These are phyloP conservation scores for Tuber aestivum DNA, from an alignment of 495 filamentous ascomycete genomes.

Conservation along the genomic window DNA sequence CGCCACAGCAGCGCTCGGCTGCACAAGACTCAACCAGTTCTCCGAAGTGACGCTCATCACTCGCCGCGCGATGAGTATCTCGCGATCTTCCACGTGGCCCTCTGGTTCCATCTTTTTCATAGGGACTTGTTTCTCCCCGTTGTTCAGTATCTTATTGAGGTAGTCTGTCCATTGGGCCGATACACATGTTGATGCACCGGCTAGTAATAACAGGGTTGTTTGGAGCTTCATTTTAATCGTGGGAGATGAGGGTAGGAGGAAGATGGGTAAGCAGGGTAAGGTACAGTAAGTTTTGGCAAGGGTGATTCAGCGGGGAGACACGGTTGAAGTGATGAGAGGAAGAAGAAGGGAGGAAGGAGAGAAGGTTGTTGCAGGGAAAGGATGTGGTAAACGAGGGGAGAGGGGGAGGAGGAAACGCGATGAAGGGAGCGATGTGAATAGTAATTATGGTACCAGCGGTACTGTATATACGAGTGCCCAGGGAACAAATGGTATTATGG, in stretches of 20 bases:
- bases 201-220: slow-evolving; percentile 20
- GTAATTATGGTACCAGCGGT: background rate
- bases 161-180: slow-evolving; percentile 34
- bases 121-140: slow-evolving; percentile 16
- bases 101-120: slow-evolving; percentile 8
- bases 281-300: background rate
- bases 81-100: slow-evolving; percentile 17
- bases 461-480: background rate
- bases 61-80: slow-evolving; percentile 25
- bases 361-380: background rate
- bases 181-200: slow-evolving; percentile 18
- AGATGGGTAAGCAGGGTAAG: slow-evolving; percentile 4
- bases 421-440: background rate
- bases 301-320: background rate
- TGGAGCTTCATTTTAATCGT: slow-evolving; percentile 28
- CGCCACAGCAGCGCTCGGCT: background rate
- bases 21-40: slow-evolving; percentile 37
- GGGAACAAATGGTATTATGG: slow-evolving; percentile 3
- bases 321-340: background rate
- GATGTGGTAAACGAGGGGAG: background rate
- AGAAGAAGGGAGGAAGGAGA: background rate
- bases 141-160: slow-evolving; percentile 19
- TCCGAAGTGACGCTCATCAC: slow-evolving; percentile 35
- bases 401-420: background rate
- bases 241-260: background rate